These are phyloP conservation scores for Pulveroboletus frians DNA, from an alignment of 768 basidiomycete genomes.

Conservation along the genomic window DNA sequence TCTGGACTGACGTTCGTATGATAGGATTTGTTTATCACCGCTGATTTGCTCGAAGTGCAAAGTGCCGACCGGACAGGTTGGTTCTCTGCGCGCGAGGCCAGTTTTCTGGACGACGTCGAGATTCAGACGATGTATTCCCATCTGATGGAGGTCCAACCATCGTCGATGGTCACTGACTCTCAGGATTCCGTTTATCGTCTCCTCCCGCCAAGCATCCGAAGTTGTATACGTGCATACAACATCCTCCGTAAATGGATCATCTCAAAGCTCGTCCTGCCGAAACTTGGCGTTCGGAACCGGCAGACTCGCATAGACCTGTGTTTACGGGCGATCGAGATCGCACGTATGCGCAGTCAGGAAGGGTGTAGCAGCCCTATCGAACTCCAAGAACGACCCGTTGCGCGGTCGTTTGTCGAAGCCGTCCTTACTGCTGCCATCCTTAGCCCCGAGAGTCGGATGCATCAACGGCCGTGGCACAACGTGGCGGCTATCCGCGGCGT, in stretches of 20 bases:
- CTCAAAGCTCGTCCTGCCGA: conserved; percentile 59
- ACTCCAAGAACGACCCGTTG: conserved; percentile 53
- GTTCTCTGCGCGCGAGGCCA: conserved; percentile 58
- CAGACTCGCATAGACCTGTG: conserved; percentile 71
- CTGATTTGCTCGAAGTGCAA: conserved; percentile 78
- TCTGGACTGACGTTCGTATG: conserved; percentile 4
- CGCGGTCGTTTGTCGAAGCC: conserved; percentile 78
- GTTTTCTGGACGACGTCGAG: conserved; percentile 56
- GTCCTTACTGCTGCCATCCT: conserved; percentile 70
- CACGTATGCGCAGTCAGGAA: conserved; percentile 56
- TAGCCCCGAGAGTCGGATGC: conserved; percentile 74
- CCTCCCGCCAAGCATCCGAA: conserved; percentile 69
- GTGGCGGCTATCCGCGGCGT: conserved; percentile 60
- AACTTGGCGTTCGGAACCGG: conserved; percentile 56
- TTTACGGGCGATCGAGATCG: conserved; percentile 68
- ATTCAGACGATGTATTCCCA: conserved; percentile 76
- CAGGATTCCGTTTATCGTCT: conserved; percentile 70
- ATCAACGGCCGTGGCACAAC: conserved; percentile 73
- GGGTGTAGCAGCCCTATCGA: conserved; percentile 30
- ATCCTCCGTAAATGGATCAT: conserved; percentile 79
- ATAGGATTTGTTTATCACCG: conserved; percentile 72
- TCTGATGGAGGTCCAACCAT: conserved; percentile 67
- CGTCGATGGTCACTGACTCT: conserved; percentile 63
- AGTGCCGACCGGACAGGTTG: conserved; percentile 75
- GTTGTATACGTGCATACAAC: conserved; percentile 69